Conservation (phyloP, 2,329 filamentous ascomycete species). For the Aspergillus brunneoviolaceus region DNA sequence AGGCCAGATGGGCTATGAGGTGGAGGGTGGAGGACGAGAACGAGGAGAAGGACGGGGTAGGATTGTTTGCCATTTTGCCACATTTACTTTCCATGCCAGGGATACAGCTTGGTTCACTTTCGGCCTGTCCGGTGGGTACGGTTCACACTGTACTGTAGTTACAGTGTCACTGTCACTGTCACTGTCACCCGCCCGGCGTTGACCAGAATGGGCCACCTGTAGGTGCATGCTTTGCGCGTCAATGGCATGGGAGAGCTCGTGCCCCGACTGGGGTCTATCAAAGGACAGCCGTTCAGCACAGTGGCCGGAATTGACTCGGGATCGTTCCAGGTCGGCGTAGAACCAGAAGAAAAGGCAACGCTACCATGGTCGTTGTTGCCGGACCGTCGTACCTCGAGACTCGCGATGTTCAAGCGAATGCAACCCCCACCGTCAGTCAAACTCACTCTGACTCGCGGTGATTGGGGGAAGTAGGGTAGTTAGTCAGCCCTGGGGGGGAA, state of each 20-base stretch:
- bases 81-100: not conserved
- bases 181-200: not conserved
- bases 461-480: not conserved
- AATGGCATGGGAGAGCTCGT: not conserved
- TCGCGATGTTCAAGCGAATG: slow-evolving; percentile 3
- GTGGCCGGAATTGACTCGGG: not conserved
- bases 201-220: not conserved
- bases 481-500: not conserved
- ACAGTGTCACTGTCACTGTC: not conserved
- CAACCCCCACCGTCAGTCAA: slow-evolving; percentile 5
- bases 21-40: not conserved
- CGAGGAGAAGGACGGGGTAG: not conserved
- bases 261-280: not conserved
- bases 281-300: not conserved
- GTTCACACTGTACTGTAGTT: not conserved
- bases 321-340: not conserved
- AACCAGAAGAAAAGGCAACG: not conserved
- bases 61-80: not conserved
- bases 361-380: not conserved
- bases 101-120: not conserved
- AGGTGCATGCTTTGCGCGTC: not conserved
- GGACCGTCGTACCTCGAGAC: not conserved
- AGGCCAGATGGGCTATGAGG: not conserved
- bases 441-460: not conserved
- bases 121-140: not conserved